These are phyloP conservation scores for Komagataella pastoris DNA, from an alignment of 805 yeast species.

Conservation along the genomic window DNA sequence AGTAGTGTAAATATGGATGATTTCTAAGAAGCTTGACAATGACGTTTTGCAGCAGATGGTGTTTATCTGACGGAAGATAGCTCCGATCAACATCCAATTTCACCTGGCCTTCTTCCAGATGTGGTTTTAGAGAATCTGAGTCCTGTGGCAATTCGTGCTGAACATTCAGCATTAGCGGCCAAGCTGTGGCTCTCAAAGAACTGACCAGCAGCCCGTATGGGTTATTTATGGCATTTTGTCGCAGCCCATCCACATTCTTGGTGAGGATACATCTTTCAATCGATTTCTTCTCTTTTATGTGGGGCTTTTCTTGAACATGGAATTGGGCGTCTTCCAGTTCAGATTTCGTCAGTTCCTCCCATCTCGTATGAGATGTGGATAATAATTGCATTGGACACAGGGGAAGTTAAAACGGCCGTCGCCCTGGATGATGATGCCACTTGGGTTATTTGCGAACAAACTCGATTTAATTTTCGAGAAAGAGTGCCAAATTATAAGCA, in stretches of 20 bases:
- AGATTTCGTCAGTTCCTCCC: neutral
- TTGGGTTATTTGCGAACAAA: neutral
- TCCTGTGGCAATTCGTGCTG: constrained; percentile 3
- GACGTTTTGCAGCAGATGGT: constrained; percentile 20
- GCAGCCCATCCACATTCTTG: neutral
- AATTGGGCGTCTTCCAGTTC: neutral
- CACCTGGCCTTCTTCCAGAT: constrained; percentile 71
- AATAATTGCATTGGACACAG: neutral
- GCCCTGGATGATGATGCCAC: neutral
- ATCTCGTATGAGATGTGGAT: neutral
- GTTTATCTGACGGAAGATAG: constrained; percentile 28
- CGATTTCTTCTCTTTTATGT: neutral
- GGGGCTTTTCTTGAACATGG: neutral
- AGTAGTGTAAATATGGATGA: constrained; percentile 56
- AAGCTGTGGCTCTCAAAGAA: constrained; percentile 25
- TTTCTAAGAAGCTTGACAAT: constrained; percentile 43
- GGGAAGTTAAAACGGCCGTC: neutral
- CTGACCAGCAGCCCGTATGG: constrained; percentile 21
- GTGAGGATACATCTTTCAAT: neutral
- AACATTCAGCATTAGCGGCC: constrained; percentile 39
- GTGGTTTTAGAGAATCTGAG: constrained; percentile 22
- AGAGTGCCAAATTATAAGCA: too few relatives aligned
- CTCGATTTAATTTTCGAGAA: neutral
- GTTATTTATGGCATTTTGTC: neutral
- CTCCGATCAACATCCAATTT: constrained; percentile 67